Evolutionary conservation across 2,329 filamentous ascomycete genomes (phyloP).

Genomic region (Aspergillus arachidicola): DNA sequence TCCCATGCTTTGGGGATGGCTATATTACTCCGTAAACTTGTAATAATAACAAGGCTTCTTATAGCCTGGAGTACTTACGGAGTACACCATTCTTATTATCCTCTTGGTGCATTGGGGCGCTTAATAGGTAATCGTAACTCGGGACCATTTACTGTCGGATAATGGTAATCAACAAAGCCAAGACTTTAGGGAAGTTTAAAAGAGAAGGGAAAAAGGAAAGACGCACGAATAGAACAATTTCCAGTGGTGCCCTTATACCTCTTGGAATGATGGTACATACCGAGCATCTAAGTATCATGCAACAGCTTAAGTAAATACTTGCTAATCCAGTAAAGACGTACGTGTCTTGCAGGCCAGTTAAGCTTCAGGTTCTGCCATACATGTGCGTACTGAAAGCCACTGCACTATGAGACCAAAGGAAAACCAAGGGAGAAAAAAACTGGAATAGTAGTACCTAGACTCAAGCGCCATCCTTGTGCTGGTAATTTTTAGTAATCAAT

Average conservation of each 20-base stretch:
- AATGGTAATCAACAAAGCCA: not conserved
- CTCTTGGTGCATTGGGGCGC: not conserved
- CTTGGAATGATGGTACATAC: not conserved
- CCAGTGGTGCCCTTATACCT: not conserved
- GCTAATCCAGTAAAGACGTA: slow-evolving; percentile 7
- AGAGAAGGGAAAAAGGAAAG: not conserved
- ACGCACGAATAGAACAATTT: not conserved
- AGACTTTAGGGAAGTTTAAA: not conserved
- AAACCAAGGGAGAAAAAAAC: not conserved
- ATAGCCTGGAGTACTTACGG: not conserved
- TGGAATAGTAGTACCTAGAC: no score
- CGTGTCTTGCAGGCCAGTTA: slow-evolving; percentile 11
- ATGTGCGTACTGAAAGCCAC: not conserved
- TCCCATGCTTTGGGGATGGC: no score
- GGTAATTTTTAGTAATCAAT: not conserved
- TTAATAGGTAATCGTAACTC: not conserved
- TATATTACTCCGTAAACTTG: no score
- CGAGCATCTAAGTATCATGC: not conserved
- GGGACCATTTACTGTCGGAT: not conserved
- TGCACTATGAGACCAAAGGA: not conserved
- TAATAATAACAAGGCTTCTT: not conserved
- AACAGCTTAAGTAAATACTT: not conserved
- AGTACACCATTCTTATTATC: not conserved
- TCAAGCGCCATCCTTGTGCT: not conserved
- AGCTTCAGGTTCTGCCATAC: slow-evolving; percentile 15